Evolutionary conservation across 1,139 yeast species (phyloP).

Genomic region (Pichia cactophila): DNA sequence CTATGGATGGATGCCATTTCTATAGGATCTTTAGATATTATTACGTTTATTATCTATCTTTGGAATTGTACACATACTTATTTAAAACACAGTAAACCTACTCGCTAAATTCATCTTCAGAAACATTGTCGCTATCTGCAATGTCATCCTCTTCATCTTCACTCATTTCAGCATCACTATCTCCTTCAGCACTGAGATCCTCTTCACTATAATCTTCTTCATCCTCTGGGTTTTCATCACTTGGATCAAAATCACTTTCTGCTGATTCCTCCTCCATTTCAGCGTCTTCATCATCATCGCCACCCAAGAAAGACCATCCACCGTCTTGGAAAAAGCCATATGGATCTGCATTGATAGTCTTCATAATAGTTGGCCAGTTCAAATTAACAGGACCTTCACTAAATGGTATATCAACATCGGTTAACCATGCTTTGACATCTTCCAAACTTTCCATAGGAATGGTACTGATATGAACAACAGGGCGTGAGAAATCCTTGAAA

Average conservation of each 20-base stretch:
- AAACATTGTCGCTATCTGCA: constrained; percentile 38
- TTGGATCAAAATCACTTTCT: constrained; percentile 52
- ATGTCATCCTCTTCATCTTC: constrained; percentile 38
- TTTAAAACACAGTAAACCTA: constrained; percentile 4
- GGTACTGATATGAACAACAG: constrained; percentile 90
- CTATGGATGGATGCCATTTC: constrained; percentile 80
- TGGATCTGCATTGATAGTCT: constrained; percentile 86
- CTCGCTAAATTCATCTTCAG: constrained; percentile 29
- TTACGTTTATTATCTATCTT: not conserved
- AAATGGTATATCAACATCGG: constrained; percentile 90
- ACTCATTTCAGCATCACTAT: constrained; percentile 45
- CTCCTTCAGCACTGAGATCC: constrained; percentile 37
- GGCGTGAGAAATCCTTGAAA: constrained; percentile 78
- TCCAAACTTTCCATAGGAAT: constrained; percentile 90
- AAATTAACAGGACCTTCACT: constrained; percentile 94
- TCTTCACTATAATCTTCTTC: constrained; percentile 60
- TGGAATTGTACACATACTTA: not conserved
- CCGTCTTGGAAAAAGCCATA: constrained; percentile 90
- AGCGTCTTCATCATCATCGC: constrained; percentile 51
- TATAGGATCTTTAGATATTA: not conserved
- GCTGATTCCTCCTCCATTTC: constrained; percentile 36
- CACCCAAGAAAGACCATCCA: constrained; percentile 91
- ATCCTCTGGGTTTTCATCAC: constrained; percentile 66
- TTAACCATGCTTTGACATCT: constrained; percentile 91
- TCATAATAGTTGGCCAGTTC: constrained; percentile 95